Evolutionary conservation across 352 stramenopile genomes (phyloP), one percentile per base, ranked within the genome.

Genomic region (Proteromonas lacertae): DNA sequence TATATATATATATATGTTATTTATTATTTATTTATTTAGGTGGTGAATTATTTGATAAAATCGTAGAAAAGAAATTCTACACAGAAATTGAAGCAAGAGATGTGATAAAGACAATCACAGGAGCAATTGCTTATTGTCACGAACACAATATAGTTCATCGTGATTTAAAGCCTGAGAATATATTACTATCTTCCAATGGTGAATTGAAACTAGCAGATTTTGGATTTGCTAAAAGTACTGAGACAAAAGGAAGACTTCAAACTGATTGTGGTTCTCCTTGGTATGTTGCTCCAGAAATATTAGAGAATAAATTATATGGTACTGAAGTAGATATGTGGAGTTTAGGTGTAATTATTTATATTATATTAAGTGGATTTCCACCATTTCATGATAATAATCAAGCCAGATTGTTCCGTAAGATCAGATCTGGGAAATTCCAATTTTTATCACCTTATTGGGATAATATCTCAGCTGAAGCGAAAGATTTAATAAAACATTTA

Each of bases 51-150:
- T 95, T 93, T 55, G 73, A 92, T 39, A 57, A 73, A 29, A 62
- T 94, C 8, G 69, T 83, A 0, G 65, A 83, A 40, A 66, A 73
- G 16, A 77, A 79, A 35, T 72, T 63, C 29, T 93, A 93, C 55
- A 90, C 60, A 2, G 83, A 96, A 48, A 68, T 75, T 30, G 72
- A 93, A 49, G 79, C 79, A 2, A 54, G 78, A 14, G 58, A 71
- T 31, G 53, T 93, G 7, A 68, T 87, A 4, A 73, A 91, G 50
- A 65, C 74, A 29, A 76, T 92, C 43, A 58, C 92, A 7, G 90
- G 90, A 50, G 74, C 76, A 1, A 74, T 92, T 49, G 92, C 92
- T 52, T 50, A 93, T 35, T 56, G 93, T 18, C 74, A 90, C 25
- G 50, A 69, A 40, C 61, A 61, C 18, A 64, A 55, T 12, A 31